Conservation (phyloP, 257 asterid genomes). For the Scutellaria minor region DNA sequence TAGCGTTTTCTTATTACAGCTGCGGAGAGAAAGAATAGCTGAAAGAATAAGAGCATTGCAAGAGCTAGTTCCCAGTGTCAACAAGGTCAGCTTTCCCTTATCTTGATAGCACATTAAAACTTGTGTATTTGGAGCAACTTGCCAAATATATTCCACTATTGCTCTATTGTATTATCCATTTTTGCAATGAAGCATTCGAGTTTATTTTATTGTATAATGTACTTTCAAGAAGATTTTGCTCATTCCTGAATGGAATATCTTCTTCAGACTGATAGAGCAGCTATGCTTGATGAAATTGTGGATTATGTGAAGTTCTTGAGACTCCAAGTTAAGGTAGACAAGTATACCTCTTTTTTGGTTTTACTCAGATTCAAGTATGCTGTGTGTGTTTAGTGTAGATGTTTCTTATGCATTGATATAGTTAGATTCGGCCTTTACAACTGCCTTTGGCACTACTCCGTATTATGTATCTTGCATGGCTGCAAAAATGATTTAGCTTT, state of each 20-base stretch:
- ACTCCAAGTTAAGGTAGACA: slow-evolving; percentile 90
- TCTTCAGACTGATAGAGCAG: slow-evolving; percentile 94
- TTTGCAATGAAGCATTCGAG: background rate
- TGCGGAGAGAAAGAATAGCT: slow-evolving; percentile 95
- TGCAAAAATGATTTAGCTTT: background rate
- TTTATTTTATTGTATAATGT: slow-evolving; percentile 2
- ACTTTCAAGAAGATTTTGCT: slow-evolving; percentile 20
- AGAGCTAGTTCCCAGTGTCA: slow-evolving; percentile 96
- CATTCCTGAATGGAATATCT: slow-evolving; percentile 24
- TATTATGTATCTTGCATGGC: slow-evolving; percentile 4
- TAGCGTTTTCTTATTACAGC: slow-evolving; percentile 43
- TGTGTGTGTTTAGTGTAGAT: background rate
- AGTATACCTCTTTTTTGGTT: background rate
- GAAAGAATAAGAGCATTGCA: slow-evolving; percentile 98
- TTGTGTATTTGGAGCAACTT: background rate
- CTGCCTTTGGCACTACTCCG: slow-evolving; percentile 11
- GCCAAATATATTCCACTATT: background rate
- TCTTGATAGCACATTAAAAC: background rate
- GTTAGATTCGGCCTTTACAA: slow-evolving; percentile 2
- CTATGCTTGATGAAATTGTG: slow-evolving; percentile 96
- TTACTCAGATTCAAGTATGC: slow-evolving; percentile 5
- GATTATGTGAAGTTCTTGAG: slow-evolving; percentile 97
- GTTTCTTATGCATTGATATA: background rate
- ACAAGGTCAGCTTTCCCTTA: slow-evolving; percentile 63
- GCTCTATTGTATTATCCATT: background rate